Evolutionary conservation across 1,284 basidiomycete species (phyloP).

Genomic region (Anthracocystis setariae): DNA sequence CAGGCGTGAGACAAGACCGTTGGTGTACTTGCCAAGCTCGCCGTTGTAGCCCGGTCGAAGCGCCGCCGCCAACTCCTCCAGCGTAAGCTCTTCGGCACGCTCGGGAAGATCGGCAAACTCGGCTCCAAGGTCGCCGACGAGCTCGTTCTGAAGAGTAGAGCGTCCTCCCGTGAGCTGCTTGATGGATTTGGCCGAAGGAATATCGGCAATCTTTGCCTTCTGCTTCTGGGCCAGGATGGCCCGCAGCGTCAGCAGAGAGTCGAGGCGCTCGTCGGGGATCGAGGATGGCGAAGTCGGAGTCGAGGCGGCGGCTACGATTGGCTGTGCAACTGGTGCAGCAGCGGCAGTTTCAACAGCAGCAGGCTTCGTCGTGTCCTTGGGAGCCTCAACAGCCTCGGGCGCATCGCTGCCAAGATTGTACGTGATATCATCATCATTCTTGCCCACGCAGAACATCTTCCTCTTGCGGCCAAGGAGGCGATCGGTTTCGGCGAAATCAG

Average conservation of each 20-base stretch:
- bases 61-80: constrained; percentile 87
- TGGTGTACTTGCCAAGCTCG: constrained; percentile 93
- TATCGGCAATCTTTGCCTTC: constrained; percentile 90
- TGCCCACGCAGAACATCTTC: constrained; percentile 88
- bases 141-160: constrained; percentile 96
- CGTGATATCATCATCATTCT: constrained; percentile 96
- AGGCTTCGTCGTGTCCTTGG: constrained; percentile 68
- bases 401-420: constrained; percentile 93
- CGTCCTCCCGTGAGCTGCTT: constrained; percentile 98
- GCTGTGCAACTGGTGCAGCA: constrained; percentile 70
- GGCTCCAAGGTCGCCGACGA: constrained; percentile 83
- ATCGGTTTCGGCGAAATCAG: constrained; percentile 92
- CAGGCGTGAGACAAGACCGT: constrained; percentile 87
- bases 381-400: constrained; percentile 69
- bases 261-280: constrained; percentile 89
- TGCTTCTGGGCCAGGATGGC: constrained; percentile 95
- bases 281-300: constrained; percentile 70
- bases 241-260: constrained; percentile 87
- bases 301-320: constrained; percentile 70
- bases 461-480: constrained; percentile 83
- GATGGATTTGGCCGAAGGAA: constrained; percentile 91
- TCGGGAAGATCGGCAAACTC: constrained; percentile 75
- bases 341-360: constrained; percentile 67
- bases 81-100: constrained; percentile 93
- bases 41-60: constrained; percentile 84